Conservation (phyloP, 2,329 filamentous ascomycete species). For the Neonectria punicea region DNA sequence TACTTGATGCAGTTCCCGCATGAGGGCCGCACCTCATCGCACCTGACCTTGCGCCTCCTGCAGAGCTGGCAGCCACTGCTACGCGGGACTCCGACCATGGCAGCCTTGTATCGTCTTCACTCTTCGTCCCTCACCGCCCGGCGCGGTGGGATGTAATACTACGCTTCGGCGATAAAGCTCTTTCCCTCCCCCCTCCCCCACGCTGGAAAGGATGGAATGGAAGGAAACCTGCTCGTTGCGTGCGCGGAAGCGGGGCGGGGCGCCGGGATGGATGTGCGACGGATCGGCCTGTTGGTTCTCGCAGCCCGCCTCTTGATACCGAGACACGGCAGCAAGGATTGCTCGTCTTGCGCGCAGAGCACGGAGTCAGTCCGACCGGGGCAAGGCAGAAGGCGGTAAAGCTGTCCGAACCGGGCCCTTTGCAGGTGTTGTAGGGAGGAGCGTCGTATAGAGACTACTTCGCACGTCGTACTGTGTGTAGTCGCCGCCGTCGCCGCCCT, state of each 20-base stretch:
- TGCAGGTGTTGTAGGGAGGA: slow-evolving; percentile 6
- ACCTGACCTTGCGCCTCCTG: slow-evolving; percentile 55
- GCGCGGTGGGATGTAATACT: slow-evolving; percentile 28
- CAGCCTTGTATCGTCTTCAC: neutral
- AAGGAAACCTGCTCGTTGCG: slow-evolving; percentile 10
- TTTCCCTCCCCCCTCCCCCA: slow-evolving; percentile 31
- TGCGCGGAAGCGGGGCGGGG: slow-evolving; percentile 19
- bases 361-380: neutral
- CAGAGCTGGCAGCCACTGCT: slow-evolving; percentile 53
- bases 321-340: slow-evolving; percentile 13
- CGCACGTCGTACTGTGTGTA: neutral
- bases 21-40: slow-evolving; percentile 56
- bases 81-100: slow-evolving; percentile 52
- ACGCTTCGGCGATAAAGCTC: slow-evolving; percentile 34
- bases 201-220: slow-evolving; percentile 1
- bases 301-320: slow-evolving; percentile 1
- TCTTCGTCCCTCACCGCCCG: slow-evolving; percentile 36
- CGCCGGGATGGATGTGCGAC: slow-evolving; percentile 11
- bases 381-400: slow-evolving; percentile 15
- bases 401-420: slow-evolving; percentile 1
- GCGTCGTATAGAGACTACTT: neutral
- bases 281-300: slow-evolving; percentile 12
- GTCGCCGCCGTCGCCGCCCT: neutral
- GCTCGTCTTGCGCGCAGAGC: neutral
- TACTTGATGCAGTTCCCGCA: slow-evolving; percentile 54